Percentiles rank a stretch among this genome's conserved stretches.
These are phyloP conservation scores for Colletotrichum lindemuthianum DNA, from an alignment of 2,329 filamentous ascomycete genomes.

Conservation along the genomic window DNA sequence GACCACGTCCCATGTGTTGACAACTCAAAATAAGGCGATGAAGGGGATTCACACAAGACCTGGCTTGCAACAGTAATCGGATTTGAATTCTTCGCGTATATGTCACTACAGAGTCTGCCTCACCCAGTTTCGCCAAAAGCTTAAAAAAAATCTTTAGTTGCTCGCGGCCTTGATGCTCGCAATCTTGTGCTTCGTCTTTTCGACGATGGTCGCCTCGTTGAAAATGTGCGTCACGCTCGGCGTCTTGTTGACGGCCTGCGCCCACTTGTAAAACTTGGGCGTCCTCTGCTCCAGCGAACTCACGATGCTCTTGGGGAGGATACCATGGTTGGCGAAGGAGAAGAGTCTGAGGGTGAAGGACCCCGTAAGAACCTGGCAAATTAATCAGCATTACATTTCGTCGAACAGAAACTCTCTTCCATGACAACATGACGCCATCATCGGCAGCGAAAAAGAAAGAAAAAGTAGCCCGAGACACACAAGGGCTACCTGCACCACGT, in stretches of 20 bases:
- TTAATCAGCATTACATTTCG: constrained; percentile 20
- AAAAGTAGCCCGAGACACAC: not conserved
- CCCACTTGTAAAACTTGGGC: constrained; percentile 78
- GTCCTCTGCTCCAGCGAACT: constrained; percentile 60
- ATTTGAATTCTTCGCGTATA: no score
- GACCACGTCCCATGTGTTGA: not conserved
- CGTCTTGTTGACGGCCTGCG: constrained; percentile 65
- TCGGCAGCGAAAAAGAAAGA: no score
- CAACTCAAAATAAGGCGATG: constrained; percentile 18
- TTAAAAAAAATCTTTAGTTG: not conserved
- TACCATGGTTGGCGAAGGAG: constrained; percentile 60
- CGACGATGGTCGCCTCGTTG: constrained; percentile 60
- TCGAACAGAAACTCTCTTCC: not conserved
- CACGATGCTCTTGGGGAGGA: constrained; percentile 61
- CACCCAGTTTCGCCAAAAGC: not conserved
- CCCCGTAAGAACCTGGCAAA: constrained; percentile 65
- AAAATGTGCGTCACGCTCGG: constrained; percentile 74
- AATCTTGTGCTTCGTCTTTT: constrained; percentile 52
- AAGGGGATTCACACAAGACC: not conserved
- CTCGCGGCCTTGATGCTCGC: constrained; percentile 32
- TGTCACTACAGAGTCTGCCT: not conserved
- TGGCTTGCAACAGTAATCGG: no score
- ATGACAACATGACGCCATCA: no score
- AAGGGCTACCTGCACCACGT: constrained; percentile 41
- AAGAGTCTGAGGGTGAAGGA: constrained; percentile 74